Base-by-base conservation (phyloP, 441 rosid species). In the Sinapis alba region DNA sequence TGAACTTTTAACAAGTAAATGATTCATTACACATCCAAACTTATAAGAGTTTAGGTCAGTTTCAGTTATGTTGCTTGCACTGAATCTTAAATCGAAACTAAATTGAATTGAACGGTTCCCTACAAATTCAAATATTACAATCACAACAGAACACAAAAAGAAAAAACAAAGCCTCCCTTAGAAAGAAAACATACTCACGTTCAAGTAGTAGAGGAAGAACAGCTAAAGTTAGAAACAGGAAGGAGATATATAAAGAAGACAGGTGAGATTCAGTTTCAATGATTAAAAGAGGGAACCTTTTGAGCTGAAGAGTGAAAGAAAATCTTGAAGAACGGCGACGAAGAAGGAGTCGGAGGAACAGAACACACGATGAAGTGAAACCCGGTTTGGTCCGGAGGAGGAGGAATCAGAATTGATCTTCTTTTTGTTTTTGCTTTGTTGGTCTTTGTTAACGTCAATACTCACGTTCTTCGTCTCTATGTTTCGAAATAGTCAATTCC, bases 261-360 rank as follows among this genome's bases (percentile, higher is more conserved):
- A 69, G 23, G 18, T 10, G 36, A 20, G 16, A 15, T 69, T n/a
- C 34, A 19, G 13, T 50, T 60, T 57, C 28, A 34, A 38, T 34
- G 62, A 32, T 13, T 9, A 36, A 0, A 60, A 13, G 77, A 71
- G 53, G 72, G 19, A n/a, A 26, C 81, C 78, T 28, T 41, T 62
- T 38, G 74, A 78, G 81, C 78, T 67, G 74, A 72, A 54, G 74
- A 78, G 61, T 67, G 81, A 78, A 19, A 50, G 23, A 8, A 50
- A 51, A 78, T 67, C 67, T 70, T 20, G 74, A 72, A 78, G 81
- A 78, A 77, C 51, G 80, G 77, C 76, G 80, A 70, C 57, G 72
- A 65, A 32, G 11, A 71, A 53, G 38, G 45, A 16, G 65, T 64
- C 80, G 68, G 68, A 77, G 54, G 60, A 71, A 41, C n/a, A n/a